Evolutionary conservation across 345 rosid genomes (phyloP), one percentile per base, ranked within the genome.

Genomic region (Schrenkiella parvula): DNA sequence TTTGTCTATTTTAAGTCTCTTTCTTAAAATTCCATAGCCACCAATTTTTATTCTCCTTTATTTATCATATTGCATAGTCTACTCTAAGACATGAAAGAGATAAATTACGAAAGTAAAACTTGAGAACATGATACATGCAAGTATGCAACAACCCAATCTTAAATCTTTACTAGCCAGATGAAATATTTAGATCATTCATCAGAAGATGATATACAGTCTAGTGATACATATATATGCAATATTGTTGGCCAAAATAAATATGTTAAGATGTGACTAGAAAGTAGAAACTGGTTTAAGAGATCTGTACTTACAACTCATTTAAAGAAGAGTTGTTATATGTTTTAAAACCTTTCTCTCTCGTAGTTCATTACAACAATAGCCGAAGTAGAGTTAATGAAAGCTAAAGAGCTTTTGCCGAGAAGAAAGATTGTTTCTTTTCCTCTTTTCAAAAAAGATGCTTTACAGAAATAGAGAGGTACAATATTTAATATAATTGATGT

Each of bases 371-470:
- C 70, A 47, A 32, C 70, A 47, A 21, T 31, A 56, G 34, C 26
- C 17, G 3, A 37, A 47, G 66, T 28, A 66, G 72, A 47, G 44
- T 38, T 66, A 66, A 66, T 66, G 46, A 73, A 47, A 73, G 78
- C 78, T 73, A 66, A 38, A 66, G n/a, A 73, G 39, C 67, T 66
- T 73, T 66, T 38, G 35, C 72, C 66, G 72, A 66, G 56, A 57
- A 65, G 51, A 65, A 66, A 18, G 26, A 66, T 56, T 57, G 17
- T n/a, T 57, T 66, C 9, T 50, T 52, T 65, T 17, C 59, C 31
- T 37, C 29, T 48, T 50, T n/a, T 15, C 67, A 39, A 58, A 28
- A 57, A 58, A 38, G 78, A 48, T 66, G 72, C 72, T 66, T 48
- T 58, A 61, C 54, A 66, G 66, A 46, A 43, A 48, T 14, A 18